Evolutionary conservation across 805 yeast species (phyloP), one percentile per base, ranked within the genome.

Genomic region (Candida broadrunensis): DNA sequence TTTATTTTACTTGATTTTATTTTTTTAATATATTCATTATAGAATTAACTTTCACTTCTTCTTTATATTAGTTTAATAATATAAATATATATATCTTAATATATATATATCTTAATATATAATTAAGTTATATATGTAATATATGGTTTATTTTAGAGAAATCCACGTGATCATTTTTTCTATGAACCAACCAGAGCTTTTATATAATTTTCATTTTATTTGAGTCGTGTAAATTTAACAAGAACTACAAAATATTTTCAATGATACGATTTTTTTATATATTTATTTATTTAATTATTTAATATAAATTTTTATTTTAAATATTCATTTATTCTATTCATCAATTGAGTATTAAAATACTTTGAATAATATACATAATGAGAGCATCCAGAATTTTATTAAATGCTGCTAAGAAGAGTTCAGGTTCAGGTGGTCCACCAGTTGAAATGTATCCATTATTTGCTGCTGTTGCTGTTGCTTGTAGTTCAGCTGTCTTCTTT

Each of bases 391-490:
- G 60, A 48, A 47, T 65, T 43, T 66, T 70, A 56, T 51, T 66
- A 47, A 63, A 65, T 46, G 69, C 70, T 38, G 67, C 73, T 51
- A 65, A 63, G 52, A 64, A 63, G 52, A 37, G 51, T 30, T 44
- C 45, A 31, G 44, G 48, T 29, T 15, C 24, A 8, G 26, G 43
- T n/a, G 45, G 47, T 44, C 26, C 49, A 17, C 75, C 75, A 20
- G 63, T 68, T 30, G 75, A 70, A 55, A 63, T 70, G 75, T 65
- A 61, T 59, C 75, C 75, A 47, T 68, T 70, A 56, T 70, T 70
- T 44, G 73, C 70, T 45, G 72, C 73, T 40, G 61, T 64, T 27
- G 73, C 63, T 38, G 71, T 67, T 23, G 75, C 75, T 20, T 41
- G 61, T 45, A 48, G 41, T 26, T 68, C 74, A 6, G 70, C 66